These are phyloP conservation scores for Volvox reticuliferus DNA, from an alignment of 139 green algal genomes.

Conservation along the genomic window DNA sequence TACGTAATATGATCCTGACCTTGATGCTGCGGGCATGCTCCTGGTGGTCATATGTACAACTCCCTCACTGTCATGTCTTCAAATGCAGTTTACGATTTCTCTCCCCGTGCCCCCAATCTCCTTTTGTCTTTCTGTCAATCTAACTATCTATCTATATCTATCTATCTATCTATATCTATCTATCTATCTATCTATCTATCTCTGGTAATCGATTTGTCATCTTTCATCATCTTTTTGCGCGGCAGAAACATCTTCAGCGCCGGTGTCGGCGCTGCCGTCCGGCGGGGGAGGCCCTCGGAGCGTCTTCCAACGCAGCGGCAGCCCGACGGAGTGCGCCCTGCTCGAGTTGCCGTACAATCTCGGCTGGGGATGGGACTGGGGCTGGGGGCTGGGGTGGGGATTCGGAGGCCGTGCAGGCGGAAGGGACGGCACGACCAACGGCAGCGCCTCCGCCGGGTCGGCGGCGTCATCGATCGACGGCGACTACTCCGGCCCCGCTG, in stretches of 20 bases:
- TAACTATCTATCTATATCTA: too few species aligned
- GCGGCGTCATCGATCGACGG: not conserved
- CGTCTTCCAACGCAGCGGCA: slow-evolving; percentile 64
- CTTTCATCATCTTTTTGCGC: too few species aligned
- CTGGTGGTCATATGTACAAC: too few species aligned
- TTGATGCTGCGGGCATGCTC: too few species aligned
- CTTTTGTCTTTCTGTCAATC: too few species aligned
- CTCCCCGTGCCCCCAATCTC: too few species aligned
- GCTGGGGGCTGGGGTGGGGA: not conserved
- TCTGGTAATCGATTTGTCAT: too few species aligned
- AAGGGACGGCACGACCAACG: not conserved
- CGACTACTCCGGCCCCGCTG: not conserved
- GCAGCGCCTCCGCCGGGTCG: not conserved
- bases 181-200: too few species aligned
- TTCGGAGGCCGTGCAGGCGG: not conserved
- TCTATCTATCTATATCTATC: too few species aligned
- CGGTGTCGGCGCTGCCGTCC: slow-evolving; percentile 6
- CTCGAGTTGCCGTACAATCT: slow-evolving; percentile 73
- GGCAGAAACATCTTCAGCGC: not conserved
- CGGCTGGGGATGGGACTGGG: slow-evolving; percentile 42
- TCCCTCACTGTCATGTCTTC: too few species aligned
- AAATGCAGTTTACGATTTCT: too few species aligned
- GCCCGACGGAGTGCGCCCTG: slow-evolving; percentile 87
- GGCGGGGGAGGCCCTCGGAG: slow-evolving; percentile 30
- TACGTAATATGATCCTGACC: too few species aligned